These are phyloP conservation scores for Pulveroboletus sp. DNA, from an alignment of 768 basidiomycete genomes.

Conservation along the genomic window DNA sequence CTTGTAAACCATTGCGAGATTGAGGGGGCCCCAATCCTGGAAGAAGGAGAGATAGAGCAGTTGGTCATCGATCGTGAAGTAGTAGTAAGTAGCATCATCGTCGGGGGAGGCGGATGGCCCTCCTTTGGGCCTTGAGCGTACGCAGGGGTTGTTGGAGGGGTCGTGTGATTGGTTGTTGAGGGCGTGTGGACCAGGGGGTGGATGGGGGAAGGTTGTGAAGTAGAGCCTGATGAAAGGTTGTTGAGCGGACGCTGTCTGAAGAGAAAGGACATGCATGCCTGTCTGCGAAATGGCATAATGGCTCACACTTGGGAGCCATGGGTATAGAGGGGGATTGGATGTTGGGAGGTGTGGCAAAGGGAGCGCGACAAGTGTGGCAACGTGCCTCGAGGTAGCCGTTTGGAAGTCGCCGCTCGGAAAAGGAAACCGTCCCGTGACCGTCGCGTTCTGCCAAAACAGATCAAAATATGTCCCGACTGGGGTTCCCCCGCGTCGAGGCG, in stretches of 20 bases:
- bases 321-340: conserved; percentile 3
- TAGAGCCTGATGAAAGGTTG: conserved; percentile 54
- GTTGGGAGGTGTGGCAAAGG: conserved; percentile 4
- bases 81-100: conserved; percentile 76
- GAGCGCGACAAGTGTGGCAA: conserved; percentile 25
- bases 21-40: conserved; percentile 91
- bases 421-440: conserved; percentile 36
- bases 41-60: conserved; percentile 91
- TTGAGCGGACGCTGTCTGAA: conserved; percentile 6
- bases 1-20: conserved; percentile 90
- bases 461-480: conserved; percentile 19
- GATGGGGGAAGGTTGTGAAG: conserved; percentile 85
- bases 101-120: conserved; percentile 67
- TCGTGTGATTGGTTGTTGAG: conserved; percentile 60
- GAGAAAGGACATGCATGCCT: conserved; percentile 48
- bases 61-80: conserved; percentile 91
- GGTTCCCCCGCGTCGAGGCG: conserved; percentile 11
- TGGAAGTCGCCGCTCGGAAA: conserved; percentile 28
- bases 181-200: conserved; percentile 58
- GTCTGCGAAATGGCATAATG: conserved; percentile 74
- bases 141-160: conserved; percentile 50
- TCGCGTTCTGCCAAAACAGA: conserved; percentile 30
- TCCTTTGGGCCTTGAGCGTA: conserved; percentile 57
- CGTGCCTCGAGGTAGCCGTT: conserved; percentile 29
- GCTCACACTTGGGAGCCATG: conserved; percentile 59